A percentile compares a stretch with the other conserved stretches of the same genome.
Conservation (phyloP, 2,329 filamentous ascomycete species). For the Fusarium denticulatum region DNA sequence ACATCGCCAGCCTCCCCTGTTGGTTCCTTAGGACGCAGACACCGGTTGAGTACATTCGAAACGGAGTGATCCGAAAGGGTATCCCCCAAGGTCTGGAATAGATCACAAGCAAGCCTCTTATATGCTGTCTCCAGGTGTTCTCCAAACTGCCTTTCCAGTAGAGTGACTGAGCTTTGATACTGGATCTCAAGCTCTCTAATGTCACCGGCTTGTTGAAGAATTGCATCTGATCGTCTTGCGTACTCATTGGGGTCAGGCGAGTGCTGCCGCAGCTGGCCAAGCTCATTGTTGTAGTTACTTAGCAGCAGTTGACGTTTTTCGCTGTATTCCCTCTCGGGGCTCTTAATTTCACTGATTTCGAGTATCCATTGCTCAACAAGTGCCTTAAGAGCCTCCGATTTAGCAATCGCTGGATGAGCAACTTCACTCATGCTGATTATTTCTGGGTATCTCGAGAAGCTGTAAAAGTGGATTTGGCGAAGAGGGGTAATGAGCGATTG, state of each 20-base stretch:
- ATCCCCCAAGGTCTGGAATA: not conserved
- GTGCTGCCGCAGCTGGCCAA: not conserved
- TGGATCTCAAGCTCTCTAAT: not conserved
- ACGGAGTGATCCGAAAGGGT: not conserved
- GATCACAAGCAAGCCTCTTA: not conserved
- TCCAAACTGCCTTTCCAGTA: fast-evolving
- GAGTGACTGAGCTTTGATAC: not conserved
- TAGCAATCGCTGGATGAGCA: not conserved
- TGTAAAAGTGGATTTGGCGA: fast-evolving
- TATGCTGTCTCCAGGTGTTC: not conserved
- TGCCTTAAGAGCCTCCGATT: not conserved
- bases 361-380: not conserved
- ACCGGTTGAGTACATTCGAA: not conserved
- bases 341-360: not conserved
- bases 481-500: not conserved
- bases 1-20: fast-evolving
- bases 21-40: not conserved
- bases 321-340: not conserved
- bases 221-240: fast-evolving
- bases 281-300: not conserved
- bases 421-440: not conserved
- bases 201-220: not conserved
- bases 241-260: fast-evolving
- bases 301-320: not conserved
- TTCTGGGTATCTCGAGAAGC: fast-evolving